Evolutionary conservation across 331 rosid genomes (phyloP).

Genomic region (Stylosanthes scabra): DNA sequence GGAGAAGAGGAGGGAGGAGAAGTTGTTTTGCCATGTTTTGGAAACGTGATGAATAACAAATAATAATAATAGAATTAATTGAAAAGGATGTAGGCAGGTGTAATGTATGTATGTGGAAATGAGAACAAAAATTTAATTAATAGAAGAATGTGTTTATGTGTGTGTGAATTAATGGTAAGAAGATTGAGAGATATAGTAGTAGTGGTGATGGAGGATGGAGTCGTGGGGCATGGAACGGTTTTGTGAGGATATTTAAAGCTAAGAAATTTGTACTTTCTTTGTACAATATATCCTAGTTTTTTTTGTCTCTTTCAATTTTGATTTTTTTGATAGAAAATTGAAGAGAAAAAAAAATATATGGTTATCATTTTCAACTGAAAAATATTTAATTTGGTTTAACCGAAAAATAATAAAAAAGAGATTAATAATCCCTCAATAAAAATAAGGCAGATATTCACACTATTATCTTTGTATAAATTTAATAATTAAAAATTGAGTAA

Average conservation of each 20-base stretch:
- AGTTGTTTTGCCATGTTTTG: slow-evolving; percentile 18
- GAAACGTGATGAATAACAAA: neutral
- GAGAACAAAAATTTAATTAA: too few relatives aligned
- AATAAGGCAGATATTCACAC: too few relatives aligned
- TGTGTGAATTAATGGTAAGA: neutral
- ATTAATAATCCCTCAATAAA: too few relatives aligned
- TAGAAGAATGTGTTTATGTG: neutral
- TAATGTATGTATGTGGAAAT: too few relatives aligned
- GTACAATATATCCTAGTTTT: neutral
- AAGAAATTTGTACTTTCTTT: neutral
- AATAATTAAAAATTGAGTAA: too few relatives aligned
- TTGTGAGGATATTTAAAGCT: slow-evolving; percentile 8
- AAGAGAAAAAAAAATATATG: too few relatives aligned
- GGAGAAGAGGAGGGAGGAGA: neutral
- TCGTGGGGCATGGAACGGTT: slow-evolving; percentile 29
- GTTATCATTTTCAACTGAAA: too few relatives aligned
- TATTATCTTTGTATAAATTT: too few relatives aligned
- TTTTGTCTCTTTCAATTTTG: neutral
- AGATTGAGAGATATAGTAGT: slow-evolving; percentile 7
- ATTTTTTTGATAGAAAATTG: neutral
- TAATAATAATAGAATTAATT: neutral
- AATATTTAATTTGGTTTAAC: too few relatives aligned
- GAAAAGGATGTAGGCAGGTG: neutral
- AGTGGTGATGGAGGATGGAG: slow-evolving; percentile 28
- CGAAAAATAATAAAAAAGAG: too few relatives aligned